Evolutionary conservation across 176 grass and related monocot species (phyloP).

Genomic region (Musa acuminata): DNA sequence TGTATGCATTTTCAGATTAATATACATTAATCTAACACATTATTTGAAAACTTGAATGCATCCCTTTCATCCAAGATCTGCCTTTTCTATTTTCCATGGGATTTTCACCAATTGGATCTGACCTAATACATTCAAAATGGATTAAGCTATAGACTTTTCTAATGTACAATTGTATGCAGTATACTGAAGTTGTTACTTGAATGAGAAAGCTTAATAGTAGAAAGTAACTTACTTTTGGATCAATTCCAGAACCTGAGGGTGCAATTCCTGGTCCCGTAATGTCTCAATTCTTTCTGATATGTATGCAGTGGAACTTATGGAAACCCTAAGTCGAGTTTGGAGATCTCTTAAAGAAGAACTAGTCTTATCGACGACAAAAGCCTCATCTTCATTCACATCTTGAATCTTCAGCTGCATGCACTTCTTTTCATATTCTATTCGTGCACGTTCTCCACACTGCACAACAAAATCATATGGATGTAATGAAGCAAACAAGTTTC

Average conservation of each 20-base stretch:
- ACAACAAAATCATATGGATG: not conserved
- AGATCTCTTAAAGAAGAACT: constrained; percentile 54
- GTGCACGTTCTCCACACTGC: constrained; percentile 72
- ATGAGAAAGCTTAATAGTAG: not conserved
- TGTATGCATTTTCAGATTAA: too few species aligned
- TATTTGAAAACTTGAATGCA: too few species aligned
- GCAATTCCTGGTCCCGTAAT: constrained; percentile 73
- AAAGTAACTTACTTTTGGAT: constrained; percentile 49
- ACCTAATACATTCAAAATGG: too few species aligned
- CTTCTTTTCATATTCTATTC: constrained; percentile 86
- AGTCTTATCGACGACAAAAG: constrained; percentile 54
- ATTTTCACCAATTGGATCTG: too few species aligned
- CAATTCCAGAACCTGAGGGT: constrained; percentile 75
- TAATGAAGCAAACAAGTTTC: not conserved
- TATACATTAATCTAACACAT: too few species aligned
- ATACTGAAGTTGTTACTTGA: too few species aligned
- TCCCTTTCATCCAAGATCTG: too few species aligned
- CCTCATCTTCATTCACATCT: constrained; percentile 58
- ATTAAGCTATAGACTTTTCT: too few species aligned
- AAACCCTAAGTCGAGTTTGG: constrained; percentile 68
- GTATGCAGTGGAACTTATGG: constrained; percentile 77
- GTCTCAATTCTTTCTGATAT: constrained; percentile 80
- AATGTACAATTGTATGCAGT: too few species aligned
- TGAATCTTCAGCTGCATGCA: constrained; percentile 61
- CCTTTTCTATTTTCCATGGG: too few species aligned